Base-by-base conservation (phyloP, 1,284 basidiomycete genomes). In the Ustilago loliicola region DNA sequence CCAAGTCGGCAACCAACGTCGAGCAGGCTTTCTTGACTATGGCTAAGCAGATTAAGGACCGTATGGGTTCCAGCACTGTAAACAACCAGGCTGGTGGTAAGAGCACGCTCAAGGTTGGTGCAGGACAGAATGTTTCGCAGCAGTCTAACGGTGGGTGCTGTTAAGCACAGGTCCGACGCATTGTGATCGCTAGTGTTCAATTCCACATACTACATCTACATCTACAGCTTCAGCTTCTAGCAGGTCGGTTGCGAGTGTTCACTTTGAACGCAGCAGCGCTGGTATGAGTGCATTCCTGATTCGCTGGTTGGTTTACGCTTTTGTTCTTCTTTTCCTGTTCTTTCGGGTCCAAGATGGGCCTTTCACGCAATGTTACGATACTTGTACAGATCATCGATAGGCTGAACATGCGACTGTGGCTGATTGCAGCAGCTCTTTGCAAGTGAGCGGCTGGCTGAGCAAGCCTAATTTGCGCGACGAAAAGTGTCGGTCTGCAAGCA, bases 21-120 rank as follows among this genome's bases (percentile, higher is more conserved):
- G 88, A 88, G 75, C 87, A 88, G 77, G 87, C 87, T 1, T 88
- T 88, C 87, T 80, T 88, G 76, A 88, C 87, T 60, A 88, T 88
- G 88, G 88, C 88, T 21, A 85, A 86, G 77, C 85, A 86, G 74
- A 86, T 86, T 80, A 86, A 86, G 80, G 85, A 86, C 72, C 75
- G 85, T n/a, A 85, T 85, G 84, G 84, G 84, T n/a, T 76, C 77
- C 15, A 73, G 79, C 66, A 77, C 83, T 17, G 80, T 85, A 65
- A 82, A 80, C 69, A 82, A 82, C 73, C 75, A 78, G 55, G 68
- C 72, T n/a, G 75, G 76, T 34, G 84, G 81, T 9, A 86, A 86
- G 81, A 81, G 78, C 40, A 74, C 84, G 17, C 79, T 86, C 68
- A 86, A 86, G 79, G 82, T 86, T 27, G 83, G 83, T 36, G 73